These are phyloP conservation scores for Verticillium klebahnii DNA, from an alignment of 2,329 filamentous ascomycete genomes.

Conservation along the genomic window DNA sequence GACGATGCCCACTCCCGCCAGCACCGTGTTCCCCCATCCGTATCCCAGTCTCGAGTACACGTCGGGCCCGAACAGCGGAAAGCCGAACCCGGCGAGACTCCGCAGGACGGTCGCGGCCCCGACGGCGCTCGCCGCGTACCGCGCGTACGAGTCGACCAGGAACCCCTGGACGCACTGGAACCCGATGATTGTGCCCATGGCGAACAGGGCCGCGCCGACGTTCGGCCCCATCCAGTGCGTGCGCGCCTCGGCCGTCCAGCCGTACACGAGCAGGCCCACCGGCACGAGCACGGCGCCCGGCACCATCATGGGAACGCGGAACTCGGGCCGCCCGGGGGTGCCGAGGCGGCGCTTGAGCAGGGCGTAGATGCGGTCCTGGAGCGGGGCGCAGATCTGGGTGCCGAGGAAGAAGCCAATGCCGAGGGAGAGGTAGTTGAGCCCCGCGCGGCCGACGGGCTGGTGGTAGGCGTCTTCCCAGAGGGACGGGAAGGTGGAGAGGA, in stretches of 20 bases:
- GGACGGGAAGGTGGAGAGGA: slow-evolving; percentile 43
- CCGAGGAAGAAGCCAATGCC: slow-evolving; percentile 46
- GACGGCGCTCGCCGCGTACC: slow-evolving; percentile 40
- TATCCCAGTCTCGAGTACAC: slow-evolving; percentile 39
- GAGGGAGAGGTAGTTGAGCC: slow-evolving; percentile 45
- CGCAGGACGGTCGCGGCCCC: slow-evolving; percentile 38
- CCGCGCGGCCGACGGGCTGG: slow-evolving; percentile 35
- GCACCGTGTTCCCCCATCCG: slow-evolving; percentile 35
- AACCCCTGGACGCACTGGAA: slow-evolving; percentile 43
- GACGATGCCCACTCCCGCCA: slow-evolving; percentile 37
- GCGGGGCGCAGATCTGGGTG: slow-evolving; percentile 32
- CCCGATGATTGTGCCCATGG: slow-evolving; percentile 31
- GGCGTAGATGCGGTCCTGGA: slow-evolving; percentile 41
- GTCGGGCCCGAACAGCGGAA: slow-evolving; percentile 44
- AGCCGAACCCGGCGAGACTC: slow-evolving; percentile 44
- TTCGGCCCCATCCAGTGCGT: slow-evolving; percentile 42
- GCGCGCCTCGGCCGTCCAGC: slow-evolving; percentile 37
- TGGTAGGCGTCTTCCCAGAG: slow-evolving; percentile 40
- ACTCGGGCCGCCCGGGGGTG: slow-evolving; percentile 33
- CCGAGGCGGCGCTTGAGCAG: slow-evolving; percentile 34
- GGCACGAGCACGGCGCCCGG: slow-evolving; percentile 35
- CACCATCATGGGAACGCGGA: slow-evolving; percentile 36
- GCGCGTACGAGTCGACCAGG: slow-evolving; percentile 41
- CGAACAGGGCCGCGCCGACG: slow-evolving; percentile 34
- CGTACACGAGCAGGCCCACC: slow-evolving; percentile 39